A percentile compares a stretch with the other conserved stretches of the same genome.
phyloP scores from a whole-genome alignment of 2,329 filamentous ascomycete genomes.

The Colletotrichum sp. region DNA sequence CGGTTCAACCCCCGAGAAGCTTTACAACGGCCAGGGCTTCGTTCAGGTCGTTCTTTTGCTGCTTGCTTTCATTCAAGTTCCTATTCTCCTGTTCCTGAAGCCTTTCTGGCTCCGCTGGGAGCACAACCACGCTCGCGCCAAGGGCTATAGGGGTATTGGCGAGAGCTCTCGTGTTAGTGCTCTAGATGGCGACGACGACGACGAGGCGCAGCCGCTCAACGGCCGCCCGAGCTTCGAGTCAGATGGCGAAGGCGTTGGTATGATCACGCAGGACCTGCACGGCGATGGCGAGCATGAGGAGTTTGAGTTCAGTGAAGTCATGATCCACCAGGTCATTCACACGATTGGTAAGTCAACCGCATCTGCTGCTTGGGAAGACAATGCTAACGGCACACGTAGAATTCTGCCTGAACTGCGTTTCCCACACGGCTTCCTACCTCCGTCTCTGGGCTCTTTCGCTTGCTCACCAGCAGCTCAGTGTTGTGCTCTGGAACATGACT shows the following conservation, averaged over 20 bases:
- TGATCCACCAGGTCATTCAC: slow-evolving; percentile 99
- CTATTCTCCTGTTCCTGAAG: slow-evolving; percentile 91
- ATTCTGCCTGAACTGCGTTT: slow-evolving; percentile 99
- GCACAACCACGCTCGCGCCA: slow-evolving; percentile 84
- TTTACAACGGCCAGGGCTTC: slow-evolving; percentile 78
- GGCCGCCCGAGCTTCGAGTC: slow-evolving; percentile 57
- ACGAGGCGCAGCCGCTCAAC: slow-evolving; percentile 69
- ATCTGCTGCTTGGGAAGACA: background rate
- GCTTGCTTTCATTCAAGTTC: slow-evolving; percentile 85
- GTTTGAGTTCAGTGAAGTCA: slow-evolving; percentile 95
- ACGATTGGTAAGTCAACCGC: slow-evolving; percentile 79
- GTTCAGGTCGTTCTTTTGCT: slow-evolving; percentile 83
- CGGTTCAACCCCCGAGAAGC: slow-evolving; percentile 64
- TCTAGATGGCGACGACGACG: slow-evolving; percentile 85
- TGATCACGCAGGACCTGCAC: slow-evolving; percentile 85
- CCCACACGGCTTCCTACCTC: slow-evolving; percentile 97
- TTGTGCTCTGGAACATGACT: slow-evolving; percentile 97
- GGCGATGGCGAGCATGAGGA: slow-evolving; percentile 86
- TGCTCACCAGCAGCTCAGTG: slow-evolving; percentile 95
- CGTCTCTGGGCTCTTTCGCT: slow-evolving; percentile 98
- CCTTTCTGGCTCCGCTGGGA: slow-evolving; percentile 94
- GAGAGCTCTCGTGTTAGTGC: slow-evolving; percentile 89
- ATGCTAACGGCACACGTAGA: slow-evolving; percentile 58
- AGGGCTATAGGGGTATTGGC: slow-evolving; percentile 92
- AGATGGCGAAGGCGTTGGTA: slow-evolving; percentile 81